Evolutionary conservation across 148 eudicot species (phyloP).

Genomic region (Chenopodium quinoa): DNA sequence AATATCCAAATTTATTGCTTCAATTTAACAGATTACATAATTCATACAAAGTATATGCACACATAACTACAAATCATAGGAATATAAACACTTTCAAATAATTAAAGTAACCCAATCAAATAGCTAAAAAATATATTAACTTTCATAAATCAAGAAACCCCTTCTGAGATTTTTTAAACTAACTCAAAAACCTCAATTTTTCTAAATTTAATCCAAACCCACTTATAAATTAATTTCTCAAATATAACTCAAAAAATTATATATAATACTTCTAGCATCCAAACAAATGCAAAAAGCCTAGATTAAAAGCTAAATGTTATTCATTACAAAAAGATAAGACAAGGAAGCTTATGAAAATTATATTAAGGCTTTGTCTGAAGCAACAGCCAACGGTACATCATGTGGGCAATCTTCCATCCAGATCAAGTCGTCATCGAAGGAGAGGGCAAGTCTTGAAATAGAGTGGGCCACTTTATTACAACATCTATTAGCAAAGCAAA

Average conservation of each 20-base stretch:
- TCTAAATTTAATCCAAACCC: slow-evolving; percentile 7
- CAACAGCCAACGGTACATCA: no score
- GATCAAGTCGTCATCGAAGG: no score
- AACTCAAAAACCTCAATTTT: background rate
- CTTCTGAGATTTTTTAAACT: background rate
- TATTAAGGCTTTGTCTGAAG: no score
- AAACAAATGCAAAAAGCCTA: no score
- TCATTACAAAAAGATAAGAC: no score
- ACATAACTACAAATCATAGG: background rate
- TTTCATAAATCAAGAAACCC: slow-evolving; percentile 10
- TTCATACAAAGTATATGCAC: background rate
- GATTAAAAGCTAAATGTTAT: no score
- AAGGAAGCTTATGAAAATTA: no score
- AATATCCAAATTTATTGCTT: slow-evolving; percentile 55
- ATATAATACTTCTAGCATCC: background rate
- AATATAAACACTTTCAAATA: background rate
- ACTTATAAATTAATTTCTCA: slow-evolving; percentile 4
- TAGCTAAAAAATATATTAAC: background rate
- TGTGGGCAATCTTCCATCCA: no score
- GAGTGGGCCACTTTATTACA: no score
- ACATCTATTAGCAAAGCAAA: no score
- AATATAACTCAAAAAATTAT: background rate
- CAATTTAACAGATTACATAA: background rate
- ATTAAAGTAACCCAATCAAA: background rate
- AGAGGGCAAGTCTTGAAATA: no score